Base-by-base conservation (phyloP, 208 protist species). In the Crithidia sp. region DNA sequence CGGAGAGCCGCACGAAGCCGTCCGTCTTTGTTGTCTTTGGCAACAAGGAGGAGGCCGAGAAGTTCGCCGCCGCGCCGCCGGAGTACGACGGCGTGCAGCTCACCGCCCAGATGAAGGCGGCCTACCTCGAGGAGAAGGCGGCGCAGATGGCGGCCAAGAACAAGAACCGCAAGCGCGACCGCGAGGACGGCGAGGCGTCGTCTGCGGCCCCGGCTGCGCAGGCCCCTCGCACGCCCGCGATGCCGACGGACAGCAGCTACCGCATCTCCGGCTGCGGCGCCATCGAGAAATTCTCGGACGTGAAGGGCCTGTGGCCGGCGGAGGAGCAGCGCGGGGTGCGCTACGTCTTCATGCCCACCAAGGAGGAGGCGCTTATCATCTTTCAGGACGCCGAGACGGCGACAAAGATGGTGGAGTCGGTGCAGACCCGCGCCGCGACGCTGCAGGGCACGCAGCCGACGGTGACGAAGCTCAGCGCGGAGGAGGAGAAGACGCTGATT, bases 1-100 rank as follows among this genome's bases (percentile, higher is more conserved):
- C 70, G 9, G 86, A 87, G 75, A 84, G 67, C 67, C 84, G 87
- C 78, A 83, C 78, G 43, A 96, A 96, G 84, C 89, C 87, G 4
- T 94, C 89, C 44, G 84, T 91, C 40, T 96, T 96, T 79, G 89
- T 96, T 41, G 91, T 96, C 52, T 96, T 94, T 65, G 47, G 63
- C 67, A 83, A 57, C 69, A 86, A 80, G 49, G 82, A 85, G 60
- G 88, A 92, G 70, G 89, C 89, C 40, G 85, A 94, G 73, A 86
- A 74, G 74, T 90, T 96, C 49, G 60, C 67, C 36, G 83, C 67
- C 13, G 76, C 81, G 12, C 89, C 91, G 19, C 91, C 91, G 10
- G 59, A 67, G 79, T 82, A 87, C 62, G 76, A 89, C 49, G 91
- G 73, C n/a, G 81, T 86, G 58, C 87, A 89, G 81, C 89, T 96